Conservation (phyloP, 2,329 filamentous ascomycete genomes). For the Claviceps pazoutovae region DNA sequence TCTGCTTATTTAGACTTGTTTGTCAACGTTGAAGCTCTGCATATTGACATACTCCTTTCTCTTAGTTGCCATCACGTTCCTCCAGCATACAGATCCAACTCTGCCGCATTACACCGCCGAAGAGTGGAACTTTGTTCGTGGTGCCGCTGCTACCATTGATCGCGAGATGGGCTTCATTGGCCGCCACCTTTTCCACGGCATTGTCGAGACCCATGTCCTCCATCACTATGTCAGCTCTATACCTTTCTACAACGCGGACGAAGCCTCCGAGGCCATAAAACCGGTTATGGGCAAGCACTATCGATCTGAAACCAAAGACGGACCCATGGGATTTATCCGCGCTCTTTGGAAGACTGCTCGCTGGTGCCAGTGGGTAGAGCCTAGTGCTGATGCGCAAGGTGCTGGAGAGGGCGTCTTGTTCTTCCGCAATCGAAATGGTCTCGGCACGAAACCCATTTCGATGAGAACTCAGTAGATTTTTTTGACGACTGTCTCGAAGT, state of each 20-base stretch:
- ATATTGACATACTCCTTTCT: neutral
- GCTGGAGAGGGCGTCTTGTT: conserved; percentile 77
- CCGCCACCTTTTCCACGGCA: conserved; percentile 80
- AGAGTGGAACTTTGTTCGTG: conserved; percentile 86
- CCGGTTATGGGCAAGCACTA: conserved; percentile 93
- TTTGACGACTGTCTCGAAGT: no score
- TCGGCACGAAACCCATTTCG: conserved; percentile 42
- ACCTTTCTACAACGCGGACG: conserved; percentile 92
- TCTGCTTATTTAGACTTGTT: conserved; percentile 10
- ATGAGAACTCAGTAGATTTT: conserved; percentile 8
- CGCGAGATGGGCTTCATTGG: conserved; percentile 96
- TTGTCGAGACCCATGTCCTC: conserved; percentile 93
- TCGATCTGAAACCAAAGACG: conserved; percentile 65
- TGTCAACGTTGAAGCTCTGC: neutral
- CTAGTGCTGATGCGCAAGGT: conserved; percentile 64
- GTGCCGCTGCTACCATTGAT: conserved; percentile 89
- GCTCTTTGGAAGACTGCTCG: conserved; percentile 70
- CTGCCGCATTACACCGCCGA: conserved; percentile 82
- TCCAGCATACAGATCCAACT: conserved; percentile 91
- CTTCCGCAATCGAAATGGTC: conserved; percentile 86
- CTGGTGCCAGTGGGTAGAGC: conserved; percentile 96
- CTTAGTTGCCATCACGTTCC: conserved; percentile 85
- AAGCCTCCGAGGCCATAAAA: conserved; percentile 89
- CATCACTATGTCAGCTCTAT: conserved; percentile 96
- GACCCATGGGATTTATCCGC: conserved; percentile 68